phyloP scores from a whole-genome alignment of 768 basidiomycete species.

The Mycena rosella region DNA sequence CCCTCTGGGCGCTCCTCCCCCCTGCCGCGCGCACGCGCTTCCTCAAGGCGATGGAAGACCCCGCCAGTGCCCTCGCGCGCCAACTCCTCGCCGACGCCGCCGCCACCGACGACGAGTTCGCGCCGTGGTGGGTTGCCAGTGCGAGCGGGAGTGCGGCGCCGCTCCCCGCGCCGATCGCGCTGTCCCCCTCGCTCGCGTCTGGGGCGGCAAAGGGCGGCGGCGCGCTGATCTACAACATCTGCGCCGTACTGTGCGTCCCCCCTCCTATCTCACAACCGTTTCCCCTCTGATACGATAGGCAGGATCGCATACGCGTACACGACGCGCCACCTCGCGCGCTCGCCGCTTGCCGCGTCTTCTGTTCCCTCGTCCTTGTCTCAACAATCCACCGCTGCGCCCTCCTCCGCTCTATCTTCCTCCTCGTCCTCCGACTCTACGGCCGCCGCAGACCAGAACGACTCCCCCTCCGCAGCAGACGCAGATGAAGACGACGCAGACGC shows the following conservation, averaged over 20 bases:
- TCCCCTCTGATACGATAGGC: too few relatives aligned
- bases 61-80: constrained; percentile 70
- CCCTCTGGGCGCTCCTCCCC: constrained; percentile 72
- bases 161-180: background rate
- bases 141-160: too few relatives aligned
- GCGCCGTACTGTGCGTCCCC: constrained; percentile 49
- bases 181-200: background rate
- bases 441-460: too few relatives aligned
- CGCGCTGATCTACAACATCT: constrained; percentile 76
- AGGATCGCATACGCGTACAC: constrained; percentile 80
- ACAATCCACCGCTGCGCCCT: too few relatives aligned
- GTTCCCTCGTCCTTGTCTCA: too few relatives aligned
- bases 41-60: constrained; percentile 68
- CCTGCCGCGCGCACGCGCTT: constrained; percentile 73
- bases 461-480: too few relatives aligned
- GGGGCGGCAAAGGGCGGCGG: constrained; percentile 46
- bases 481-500: too few relatives aligned
- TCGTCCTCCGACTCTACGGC: constrained; percentile 52
- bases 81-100: constrained; percentile 59
- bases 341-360: constrained; percentile 57
- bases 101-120: background rate
- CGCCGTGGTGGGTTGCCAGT: constrained; percentile 87
- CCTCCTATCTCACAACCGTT: too few relatives aligned
- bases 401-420: constrained; percentile 45
- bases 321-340: constrained; percentile 71